A percentile compares a stretch with the other conserved stretches of the same genome.
These are phyloP conservation scores for Cadophora sp. DNA, from an alignment of 2,329 filamentous ascomycete species.

Conservation along the genomic window DNA sequence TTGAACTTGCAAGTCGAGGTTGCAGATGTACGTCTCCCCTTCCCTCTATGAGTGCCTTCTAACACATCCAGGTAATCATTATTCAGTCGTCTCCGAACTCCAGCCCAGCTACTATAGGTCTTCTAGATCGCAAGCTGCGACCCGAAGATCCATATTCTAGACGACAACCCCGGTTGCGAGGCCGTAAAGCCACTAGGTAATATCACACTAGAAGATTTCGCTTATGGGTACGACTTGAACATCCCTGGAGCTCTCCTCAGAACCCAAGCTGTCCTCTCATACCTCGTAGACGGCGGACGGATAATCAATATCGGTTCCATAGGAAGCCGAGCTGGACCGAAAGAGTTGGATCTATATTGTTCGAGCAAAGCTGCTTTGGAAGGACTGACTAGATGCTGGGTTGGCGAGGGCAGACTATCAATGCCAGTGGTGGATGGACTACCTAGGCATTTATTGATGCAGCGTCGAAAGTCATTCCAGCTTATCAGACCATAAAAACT, in stretches of 20 bases:
- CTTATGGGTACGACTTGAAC: constrained; percentile 76
- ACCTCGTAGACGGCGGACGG: constrained; percentile 21
- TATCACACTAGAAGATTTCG: constrained; percentile 65
- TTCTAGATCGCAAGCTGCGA: constrained; percentile 4
- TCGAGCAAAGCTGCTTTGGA: constrained; percentile 33
- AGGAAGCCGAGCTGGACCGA: constrained; percentile 20
- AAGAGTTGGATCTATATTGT: constrained; percentile 27
- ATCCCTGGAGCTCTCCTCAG: constrained; percentile 51
- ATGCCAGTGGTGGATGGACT: constrained; percentile 34
- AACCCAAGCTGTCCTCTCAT: constrained; percentile 31
- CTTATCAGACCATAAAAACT: not conserved
- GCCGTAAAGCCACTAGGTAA: constrained; percentile 44
- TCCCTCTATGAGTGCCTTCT: not conserved
- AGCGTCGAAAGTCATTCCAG: not conserved
- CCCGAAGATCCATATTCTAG: constrained; percentile 72
- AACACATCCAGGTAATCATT: constrained; percentile 18
- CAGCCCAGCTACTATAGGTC: constrained; percentile 1
- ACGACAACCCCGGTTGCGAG: constrained; percentile 78
- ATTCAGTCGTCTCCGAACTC: constrained; percentile 20
- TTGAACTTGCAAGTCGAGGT: constrained; percentile 29
- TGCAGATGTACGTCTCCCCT: constrained; percentile 25
- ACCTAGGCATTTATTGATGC: constrained; percentile 33
- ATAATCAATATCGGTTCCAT: constrained; percentile 34
- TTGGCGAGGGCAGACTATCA: constrained; percentile 39
- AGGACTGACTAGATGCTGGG: constrained; percentile 32